Conservation (phyloP, 129 eudicot genomes). For the Chrysanthemum seticuspe region DNA sequence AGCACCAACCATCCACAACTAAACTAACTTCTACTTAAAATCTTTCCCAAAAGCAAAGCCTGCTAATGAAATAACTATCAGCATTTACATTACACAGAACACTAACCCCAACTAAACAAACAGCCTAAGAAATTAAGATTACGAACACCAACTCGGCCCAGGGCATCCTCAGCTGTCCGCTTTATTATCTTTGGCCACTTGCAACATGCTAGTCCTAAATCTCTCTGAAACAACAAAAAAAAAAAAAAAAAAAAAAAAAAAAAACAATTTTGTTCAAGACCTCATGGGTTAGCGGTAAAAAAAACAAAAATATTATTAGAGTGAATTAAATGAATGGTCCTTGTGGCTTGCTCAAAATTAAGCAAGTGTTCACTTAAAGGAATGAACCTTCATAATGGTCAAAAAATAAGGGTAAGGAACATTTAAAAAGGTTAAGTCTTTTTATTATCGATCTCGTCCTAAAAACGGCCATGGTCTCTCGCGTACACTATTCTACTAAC, state of each 20-base stretch:
- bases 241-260: too few relatives aligned
- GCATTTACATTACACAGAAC: conserved; percentile 30
- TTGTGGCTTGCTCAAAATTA: too few relatives aligned
- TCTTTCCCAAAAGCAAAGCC: conserved; percentile 23
- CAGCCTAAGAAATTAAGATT: background rate
- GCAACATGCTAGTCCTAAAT: conserved; percentile 20
- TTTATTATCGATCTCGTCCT: too few relatives aligned
- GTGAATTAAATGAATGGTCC: background rate
- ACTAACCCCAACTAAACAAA: background rate
- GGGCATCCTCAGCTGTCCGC: background rate
- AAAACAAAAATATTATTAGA: background rate
- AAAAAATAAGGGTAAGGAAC: too few relatives aligned
- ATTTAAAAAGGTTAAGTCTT: too few relatives aligned
- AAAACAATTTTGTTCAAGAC: background rate
- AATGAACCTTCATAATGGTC: too few relatives aligned
- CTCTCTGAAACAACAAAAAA: conserved; percentile 34
- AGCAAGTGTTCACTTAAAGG: too few relatives aligned
- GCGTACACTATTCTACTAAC: too few relatives aligned
- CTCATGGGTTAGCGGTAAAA: background rate
- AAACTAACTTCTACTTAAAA: conserved; percentile 22
- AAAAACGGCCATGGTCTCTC: too few relatives aligned
- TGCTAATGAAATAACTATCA: conserved; percentile 20
- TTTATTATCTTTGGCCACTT: conserved; percentile 17
- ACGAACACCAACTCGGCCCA: background rate
- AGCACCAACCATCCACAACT: conserved; percentile 16